phyloP scores from a whole-genome alignment of 2,329 filamentous ascomycete species.

The Colletotrichum chlorophyti region DNA sequence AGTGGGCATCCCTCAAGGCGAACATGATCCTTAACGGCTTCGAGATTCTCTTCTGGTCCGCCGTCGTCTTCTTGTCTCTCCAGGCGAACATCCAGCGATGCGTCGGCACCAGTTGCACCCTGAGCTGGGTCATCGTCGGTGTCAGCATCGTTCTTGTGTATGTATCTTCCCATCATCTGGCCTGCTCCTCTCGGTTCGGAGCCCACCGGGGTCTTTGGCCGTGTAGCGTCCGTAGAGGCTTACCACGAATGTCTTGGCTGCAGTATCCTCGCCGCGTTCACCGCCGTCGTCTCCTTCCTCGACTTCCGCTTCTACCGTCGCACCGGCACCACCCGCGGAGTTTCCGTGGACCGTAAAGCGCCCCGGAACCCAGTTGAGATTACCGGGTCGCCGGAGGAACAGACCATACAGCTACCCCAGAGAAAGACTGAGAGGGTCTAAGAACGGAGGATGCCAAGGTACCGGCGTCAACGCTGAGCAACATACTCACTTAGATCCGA shows the following conservation, averaged over 20 bases:
- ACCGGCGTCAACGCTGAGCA: too few relatives aligned
- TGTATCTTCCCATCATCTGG: too few relatives aligned
- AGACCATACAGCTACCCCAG: background rate
- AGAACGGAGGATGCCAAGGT: too few relatives aligned
- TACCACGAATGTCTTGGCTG: background rate
- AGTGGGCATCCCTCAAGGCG: slow-evolving; percentile 33
- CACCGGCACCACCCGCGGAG: background rate
- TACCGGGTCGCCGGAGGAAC: background rate
- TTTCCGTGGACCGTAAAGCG: background rate
- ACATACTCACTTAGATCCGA: too few relatives aligned
- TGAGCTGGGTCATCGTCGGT: slow-evolving; percentile 11
- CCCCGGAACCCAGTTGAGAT: background rate
- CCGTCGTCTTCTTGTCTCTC: slow-evolving; percentile 30
- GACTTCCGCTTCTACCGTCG: slow-evolving; percentile 1
- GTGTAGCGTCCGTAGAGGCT: background rate
- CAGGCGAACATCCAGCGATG: slow-evolving; percentile 10
- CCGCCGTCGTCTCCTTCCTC: background rate
- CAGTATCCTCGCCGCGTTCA: background rate
- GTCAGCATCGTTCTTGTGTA: background rate
- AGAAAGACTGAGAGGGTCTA: background rate
- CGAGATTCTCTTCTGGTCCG: slow-evolving; percentile 36
- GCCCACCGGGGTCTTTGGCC: background rate
- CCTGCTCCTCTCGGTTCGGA: too few relatives aligned
- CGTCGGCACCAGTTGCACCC: background rate
- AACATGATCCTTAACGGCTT: slow-evolving; percentile 34